Base-by-base conservation (phyloP, 768 basidiomycete species). In the Chlorophyllum brunneum region DNA sequence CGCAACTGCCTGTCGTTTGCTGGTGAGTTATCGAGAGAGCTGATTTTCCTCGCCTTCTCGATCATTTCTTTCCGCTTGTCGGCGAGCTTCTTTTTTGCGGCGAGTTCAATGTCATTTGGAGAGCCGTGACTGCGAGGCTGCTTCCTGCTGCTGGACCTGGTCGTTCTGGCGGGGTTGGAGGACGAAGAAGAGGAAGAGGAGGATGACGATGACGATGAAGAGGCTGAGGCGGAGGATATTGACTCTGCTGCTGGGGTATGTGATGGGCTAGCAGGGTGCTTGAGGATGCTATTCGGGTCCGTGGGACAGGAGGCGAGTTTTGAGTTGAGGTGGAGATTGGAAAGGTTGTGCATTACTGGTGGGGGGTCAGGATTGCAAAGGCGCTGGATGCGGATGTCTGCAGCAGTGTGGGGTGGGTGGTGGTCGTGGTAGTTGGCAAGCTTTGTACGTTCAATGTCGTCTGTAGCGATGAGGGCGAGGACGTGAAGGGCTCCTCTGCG, bases 1-100 rank as follows among this genome's bases (percentile, higher is more conserved):
- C 73, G 69, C 33, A 80, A 73, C 59, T 84, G 82, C 45, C 75
- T 76, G 54, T 73, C 67, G 63, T 82, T 74, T 55, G 74, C 81
- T 47, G 82, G 81, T 7, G 82, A 77, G 57, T 80, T 80, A 53
- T 73, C 73, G n/a, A 75, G 61, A 34, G 74, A 73, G 54, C 67
- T 68, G 55, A 74, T 73, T 59, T 67, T 71, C 54, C 62, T 66
- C 33, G 72, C 72, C 47, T 66, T 67, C 22, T 69, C 66, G 59
- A 71, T 57, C 42, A 67, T 59, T 43, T 68, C 66, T 48, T 64
- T 66, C 41, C 71, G 64, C 49, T 61, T 65, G 22, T 59, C 62
- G 48, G 65, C 63, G 58, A 71, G 64, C 50, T 68, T 63, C 37
- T 62, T 48, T 57, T 64, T 67, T 39, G 15, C 40, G 40, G 18